These are phyloP conservation scores for Capsicum baccatum DNA, from an alignment of 257 asterid species.

Conservation along the genomic window DNA sequence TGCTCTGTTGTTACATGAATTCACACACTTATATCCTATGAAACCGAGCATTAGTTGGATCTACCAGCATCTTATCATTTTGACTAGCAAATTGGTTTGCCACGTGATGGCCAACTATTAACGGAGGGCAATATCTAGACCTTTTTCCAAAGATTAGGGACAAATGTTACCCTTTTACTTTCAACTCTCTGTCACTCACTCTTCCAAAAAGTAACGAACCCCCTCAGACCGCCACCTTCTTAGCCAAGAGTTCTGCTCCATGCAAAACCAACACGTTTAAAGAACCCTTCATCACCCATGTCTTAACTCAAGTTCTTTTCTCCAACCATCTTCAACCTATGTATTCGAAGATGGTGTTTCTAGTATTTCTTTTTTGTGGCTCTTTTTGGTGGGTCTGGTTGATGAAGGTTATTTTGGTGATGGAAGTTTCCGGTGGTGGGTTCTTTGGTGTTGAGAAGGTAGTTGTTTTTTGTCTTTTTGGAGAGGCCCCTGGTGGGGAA, in stretches of 20 bases:
- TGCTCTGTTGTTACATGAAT: not conserved
- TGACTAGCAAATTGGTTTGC: not conserved
- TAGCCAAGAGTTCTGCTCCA: not conserved
- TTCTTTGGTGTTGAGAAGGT: not conserved
- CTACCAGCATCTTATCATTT: not conserved
- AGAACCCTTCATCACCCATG: not conserved
- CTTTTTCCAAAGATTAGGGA: not conserved
- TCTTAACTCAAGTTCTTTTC: not conserved
- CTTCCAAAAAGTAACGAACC: not conserved
- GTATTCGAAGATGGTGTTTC: not conserved
- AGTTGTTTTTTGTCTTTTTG: not conserved
- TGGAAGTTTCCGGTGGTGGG: not conserved
- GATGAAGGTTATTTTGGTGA: conserved; percentile 2
- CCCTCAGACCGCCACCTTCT: not conserved
- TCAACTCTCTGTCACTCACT: not conserved
- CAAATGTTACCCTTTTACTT: not conserved
- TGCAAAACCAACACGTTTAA: not conserved
- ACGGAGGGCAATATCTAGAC: not conserved
- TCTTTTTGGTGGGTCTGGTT: not conserved
- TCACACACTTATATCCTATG: not conserved
- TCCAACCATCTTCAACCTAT: not conserved
- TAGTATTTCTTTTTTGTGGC: not conserved
- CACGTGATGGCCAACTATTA: not conserved
- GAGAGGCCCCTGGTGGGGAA: not conserved
- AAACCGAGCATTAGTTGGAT: conserved; percentile 5